Base-by-base conservation (phyloP, 768 basidiomycete genomes). In the Cubamyces lactineus region DNA sequence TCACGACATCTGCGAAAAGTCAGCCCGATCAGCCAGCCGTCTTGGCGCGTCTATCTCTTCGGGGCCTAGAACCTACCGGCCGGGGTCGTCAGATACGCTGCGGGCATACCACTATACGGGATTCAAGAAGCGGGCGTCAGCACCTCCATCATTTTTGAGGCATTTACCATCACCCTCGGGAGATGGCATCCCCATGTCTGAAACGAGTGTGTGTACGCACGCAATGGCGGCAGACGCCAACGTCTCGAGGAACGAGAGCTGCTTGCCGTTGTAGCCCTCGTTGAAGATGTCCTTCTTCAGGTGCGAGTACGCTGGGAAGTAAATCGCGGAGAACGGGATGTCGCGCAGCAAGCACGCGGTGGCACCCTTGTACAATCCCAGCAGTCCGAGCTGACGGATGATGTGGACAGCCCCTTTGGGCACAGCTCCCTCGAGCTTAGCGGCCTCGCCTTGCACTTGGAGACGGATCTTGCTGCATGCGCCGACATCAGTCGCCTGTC, bases 301-400 rank as follows among this genome's bases (percentile, higher is more conserved):
- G 72, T 96, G 94, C 48, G 86, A 86, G 75, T 97, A 96, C 50
- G 93, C 83, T 19, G 91, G 85, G 79, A 94, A 93, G 74, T 93
- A 94, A 66, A 95, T 89, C 40, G 94, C 95, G 34, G 96, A 98
- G 77, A 98, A 99, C 1, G 97, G 97, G 55, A 98, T 94, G 73
- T 98, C 96, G 51, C 95, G 91, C 38, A 95, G 83, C 68, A 98
- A 77, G 76, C 97, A 99, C 21, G 96, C 97, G 62, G 86, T 87
- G 16, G 96, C 88, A 52, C 97, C 97, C 73, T 85, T 90, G 80
- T 99, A 99, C 43, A 98, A 78, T 21, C 97, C 97, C 51, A 99
- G 57, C 38, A 99, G 79, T 57, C 97, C 97, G 58, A 99, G 79
- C 72, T 96, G 93, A 48, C 92, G 88, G 61, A 99, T 83, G 71